Evolutionary conservation across 1,284 basidiomycete species (phyloP), one percentile per base, ranked within the genome.

Genomic region (Tremellales sp.): DNA sequence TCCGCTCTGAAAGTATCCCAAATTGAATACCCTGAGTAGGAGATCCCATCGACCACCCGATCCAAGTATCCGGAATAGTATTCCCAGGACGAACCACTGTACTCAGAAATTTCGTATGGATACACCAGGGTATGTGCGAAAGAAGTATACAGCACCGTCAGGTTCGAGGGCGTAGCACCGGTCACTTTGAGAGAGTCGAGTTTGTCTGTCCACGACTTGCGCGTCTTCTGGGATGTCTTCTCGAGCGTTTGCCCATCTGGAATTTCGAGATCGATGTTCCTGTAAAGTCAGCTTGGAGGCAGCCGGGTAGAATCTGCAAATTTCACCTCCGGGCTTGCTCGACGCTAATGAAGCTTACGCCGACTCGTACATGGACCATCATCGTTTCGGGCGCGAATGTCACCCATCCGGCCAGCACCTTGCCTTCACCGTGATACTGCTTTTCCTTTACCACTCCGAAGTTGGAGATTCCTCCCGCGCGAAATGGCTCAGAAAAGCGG

Each of bases 1-100:
- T 80, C 79, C 0, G 87, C 86, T 6, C 87, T 81, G 71, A 80
- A 89, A 0, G 82, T 87, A 60, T 90, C 87, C 87, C 87, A 90
- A 57, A 84, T 87, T 0, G 85, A 87, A 66, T 88, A 90, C 0
- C 86, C 87, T 0, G 82, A 85, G 61, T 89, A 90, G 0, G 84
- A 86, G 21, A 70, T 57, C 9, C 84, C 82, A 16, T 77, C 60
- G 43, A 86, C 83, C 0, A 88, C 71, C 16, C 45, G 16, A 53
- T 71, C 61, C 18, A 61, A 38, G 44, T 67, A 69, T 3, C 64
- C 65, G 5, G 87, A 89, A 66, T 86, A 91, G 68, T 90, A 90
- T 19, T 62, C 68, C 3, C 78, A 79, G 9, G 18, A 24, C 14
- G 37, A n/a, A 13, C 51, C 55, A 0, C 51, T 48, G 33, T 78